Evolutionary conservation across 2,329 filamentous ascomycete species (phyloP).

Genomic region (Clarireedia monteithiana): DNA sequence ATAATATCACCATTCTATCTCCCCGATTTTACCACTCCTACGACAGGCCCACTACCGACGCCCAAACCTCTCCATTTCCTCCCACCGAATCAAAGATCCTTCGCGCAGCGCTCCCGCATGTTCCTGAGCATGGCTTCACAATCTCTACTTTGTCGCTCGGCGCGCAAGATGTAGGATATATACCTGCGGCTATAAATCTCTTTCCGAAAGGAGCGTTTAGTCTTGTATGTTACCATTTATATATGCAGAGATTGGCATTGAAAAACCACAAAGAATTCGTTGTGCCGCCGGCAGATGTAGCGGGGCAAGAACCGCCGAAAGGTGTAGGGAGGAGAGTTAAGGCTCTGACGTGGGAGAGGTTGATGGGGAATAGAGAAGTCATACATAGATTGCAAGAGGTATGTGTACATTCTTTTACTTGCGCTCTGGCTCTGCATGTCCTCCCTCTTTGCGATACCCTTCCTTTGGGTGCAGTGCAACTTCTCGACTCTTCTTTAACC

Average conservation of each 20-base stretch:
- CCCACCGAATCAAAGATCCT: constrained; percentile 69
- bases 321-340: constrained; percentile 59
- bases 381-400: constrained; percentile 84
- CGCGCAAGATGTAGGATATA: constrained; percentile 75
- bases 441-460: not conserved
- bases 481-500: not conserved
- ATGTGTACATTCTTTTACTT: constrained; percentile 21
- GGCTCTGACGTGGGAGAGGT: constrained; percentile 63
- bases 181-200: constrained; percentile 77
- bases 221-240: constrained; percentile 71
- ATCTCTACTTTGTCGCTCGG: constrained; percentile 64
- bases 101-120: constrained; percentile 67
- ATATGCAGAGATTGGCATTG: constrained; percentile 56
- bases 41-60: constrained; percentile 55
- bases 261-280: constrained; percentile 20
- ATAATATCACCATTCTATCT: not conserved
- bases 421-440: too few relatives aligned
- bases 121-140: constrained; percentile 80
- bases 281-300: constrained; percentile 33
- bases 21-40: constrained; percentile 56
- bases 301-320: constrained; percentile 27
- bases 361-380: constrained; percentile 66
- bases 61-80: constrained; percentile 54
- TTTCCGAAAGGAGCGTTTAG: constrained; percentile 75
- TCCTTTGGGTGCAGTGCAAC: not conserved